Base-by-base conservation (phyloP, 2,329 filamentous ascomycete genomes). In the Aureobasidium sp. region DNA sequence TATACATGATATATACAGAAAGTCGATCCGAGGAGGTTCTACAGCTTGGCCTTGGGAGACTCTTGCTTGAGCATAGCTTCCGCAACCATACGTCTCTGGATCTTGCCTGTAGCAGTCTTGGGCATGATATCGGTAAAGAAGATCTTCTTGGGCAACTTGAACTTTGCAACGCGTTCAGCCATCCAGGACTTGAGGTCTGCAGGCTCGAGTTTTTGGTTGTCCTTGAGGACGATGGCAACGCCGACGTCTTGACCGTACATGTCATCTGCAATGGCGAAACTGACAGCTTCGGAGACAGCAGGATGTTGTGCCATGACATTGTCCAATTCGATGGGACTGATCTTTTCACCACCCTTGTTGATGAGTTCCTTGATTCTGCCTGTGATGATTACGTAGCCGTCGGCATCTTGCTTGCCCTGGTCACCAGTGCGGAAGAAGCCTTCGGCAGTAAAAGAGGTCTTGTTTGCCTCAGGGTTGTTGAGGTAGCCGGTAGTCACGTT, bases 331-430 rank as follows among this genome's bases (percentile, higher is more conserved):
- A 94, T 92, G 1, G 91, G 90, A 67, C 85, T 89, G 71, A 95
- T 94, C 78, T 94, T 94, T 78, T 95, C 90, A 63, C 90, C 90
- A 61, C 88, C 90, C 76, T 93, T 92, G 76, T 91, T 91, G 79
- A 96, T 95, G 58, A 96, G 80, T 76, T 96, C 91, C 80, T 96
- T 96, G 77, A 95, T 95, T 59, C 91, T 82, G n/a, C 91, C 91
- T 0, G 91, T 95, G 74, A 96, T 93, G 70, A 89, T 81, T 12
- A 96, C 78, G 71, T 94, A 95, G 63, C 90, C 89, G 67, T 94
- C 89, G 62, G 84, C 77, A 69, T 95, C 90, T 71, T 85, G 81
- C 76, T 88, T 89, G 54, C 91, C 91, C 74, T 95, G 90, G 71
- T 96, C 91, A 6, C 91, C 91, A 0, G 91, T 95, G 67, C 90